Evolutionary conservation across 768 basidiomycete species (phyloP), one percentile per base, ranked within the genome.

Genomic region (Gymnopilus junonius): DNA sequence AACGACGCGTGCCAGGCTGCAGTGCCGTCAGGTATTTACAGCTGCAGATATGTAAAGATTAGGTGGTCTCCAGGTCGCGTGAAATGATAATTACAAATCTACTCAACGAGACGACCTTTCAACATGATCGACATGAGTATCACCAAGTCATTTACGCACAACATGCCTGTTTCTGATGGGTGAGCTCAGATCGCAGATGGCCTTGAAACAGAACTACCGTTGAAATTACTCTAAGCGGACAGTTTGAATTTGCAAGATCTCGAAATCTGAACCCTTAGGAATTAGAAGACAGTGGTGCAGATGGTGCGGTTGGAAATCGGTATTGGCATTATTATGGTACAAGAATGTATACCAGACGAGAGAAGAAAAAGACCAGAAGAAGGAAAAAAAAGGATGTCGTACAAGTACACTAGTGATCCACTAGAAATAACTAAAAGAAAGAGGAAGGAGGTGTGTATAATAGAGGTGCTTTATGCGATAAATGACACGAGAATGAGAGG

Each of bases 121-220:
- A 51, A 51, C 29, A 51, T 51, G 48, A 51, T 51, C 48, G 48
- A 51, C 48, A 51, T 15, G 48, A 17, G 12, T 51, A 51, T 51
- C 48, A 31, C 48, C 48, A 51, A 32, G 48, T 32, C 48, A 20
- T 29, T 51, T 29, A 17, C 48, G 11, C n/a, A 32, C 48, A 51
- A 51, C 48, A 51, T 3, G 12, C 48, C 48, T 32, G 48, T 15
- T 31, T 15, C 32, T 51, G 48, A 51, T 51, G 48, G 48, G 8
- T 51, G 48, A 51, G 48, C 48, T 17, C 15, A 20, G 17, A 51
- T 32, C 48, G 48, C 48, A 51, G 48, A 51, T 51, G 48, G 48
- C 15, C 15, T 51, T 51, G 48, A 51, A 51, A 51, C 48, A 32
- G 48, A 31, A 20, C 48, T 31, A 51, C 48, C 27, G 17, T 51